A percentile compares a stretch with the other conserved stretches of the same genome.
Conservation (phyloP, 257 asterid genomes). For the Marsdenia floribunda region DNA sequence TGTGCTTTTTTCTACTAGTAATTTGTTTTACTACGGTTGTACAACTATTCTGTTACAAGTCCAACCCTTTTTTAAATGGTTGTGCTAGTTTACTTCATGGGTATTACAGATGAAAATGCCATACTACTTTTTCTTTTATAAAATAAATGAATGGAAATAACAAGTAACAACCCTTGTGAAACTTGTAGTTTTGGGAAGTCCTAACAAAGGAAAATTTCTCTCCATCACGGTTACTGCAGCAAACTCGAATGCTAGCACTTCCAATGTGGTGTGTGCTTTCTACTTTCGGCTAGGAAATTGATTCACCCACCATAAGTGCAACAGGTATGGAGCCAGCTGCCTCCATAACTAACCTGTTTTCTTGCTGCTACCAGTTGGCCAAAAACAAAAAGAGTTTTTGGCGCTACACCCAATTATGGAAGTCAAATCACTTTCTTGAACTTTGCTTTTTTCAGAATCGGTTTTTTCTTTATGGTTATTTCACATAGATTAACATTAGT, state of each 20-base stretch:
- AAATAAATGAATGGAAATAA: too few species aligned
- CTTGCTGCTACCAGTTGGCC: background rate
- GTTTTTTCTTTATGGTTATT: background rate
- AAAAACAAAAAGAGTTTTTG: background rate
- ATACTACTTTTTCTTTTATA: background rate
- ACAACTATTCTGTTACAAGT: background rate
- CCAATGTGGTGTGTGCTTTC: background rate
- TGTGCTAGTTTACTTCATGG: background rate
- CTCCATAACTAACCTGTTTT: background rate
- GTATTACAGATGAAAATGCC: background rate
- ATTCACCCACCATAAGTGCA: too few species aligned
- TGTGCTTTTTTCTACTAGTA: too few species aligned
- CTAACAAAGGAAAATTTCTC: background rate
- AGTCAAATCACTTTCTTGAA: background rate
- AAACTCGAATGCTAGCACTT: background rate
- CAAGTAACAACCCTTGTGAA: background rate
- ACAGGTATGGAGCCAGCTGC: too few species aligned
- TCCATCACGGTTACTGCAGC: background rate
- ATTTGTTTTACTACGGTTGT: background rate
- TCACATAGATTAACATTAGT: background rate
- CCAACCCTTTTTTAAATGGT: background rate
- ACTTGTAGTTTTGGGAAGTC: background rate
- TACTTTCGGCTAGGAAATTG: too few species aligned
- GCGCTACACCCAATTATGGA: background rate
- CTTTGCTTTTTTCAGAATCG: background rate